A percentile compares a stretch with the other conserved stretches of the same genome.
Conservation (phyloP, 345 rosid species). For the Eucalyptus shirleyi region DNA sequence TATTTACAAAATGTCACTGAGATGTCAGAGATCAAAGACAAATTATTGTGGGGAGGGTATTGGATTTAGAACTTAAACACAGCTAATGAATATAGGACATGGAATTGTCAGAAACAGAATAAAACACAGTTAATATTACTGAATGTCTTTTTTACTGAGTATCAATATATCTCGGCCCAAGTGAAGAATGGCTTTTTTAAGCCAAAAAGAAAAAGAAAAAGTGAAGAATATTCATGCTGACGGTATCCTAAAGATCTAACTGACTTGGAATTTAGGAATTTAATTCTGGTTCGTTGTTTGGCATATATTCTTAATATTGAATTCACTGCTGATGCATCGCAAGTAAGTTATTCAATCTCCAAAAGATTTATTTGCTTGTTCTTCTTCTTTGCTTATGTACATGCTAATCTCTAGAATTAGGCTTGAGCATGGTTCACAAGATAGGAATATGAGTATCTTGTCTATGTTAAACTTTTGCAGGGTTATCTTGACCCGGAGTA, state of each 20-base stretch:
- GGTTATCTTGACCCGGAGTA: slow-evolving; percentile 98
- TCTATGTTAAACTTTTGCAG: slow-evolving; percentile 26
- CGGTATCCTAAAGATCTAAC: neutral
- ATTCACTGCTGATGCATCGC: neutral
- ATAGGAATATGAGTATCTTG: neutral
- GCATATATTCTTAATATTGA: neutral
- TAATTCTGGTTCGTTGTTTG: neutral
- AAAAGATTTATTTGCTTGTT: neutral
- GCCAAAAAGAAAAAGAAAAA: no score
- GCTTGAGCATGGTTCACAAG: neutral
- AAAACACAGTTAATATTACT: neutral
- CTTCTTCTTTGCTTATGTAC: neutral
- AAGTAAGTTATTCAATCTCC: neutral
- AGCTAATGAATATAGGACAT: neutral
- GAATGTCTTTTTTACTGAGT: neutral
- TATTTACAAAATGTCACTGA: neutral
- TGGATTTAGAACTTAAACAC: neutral
- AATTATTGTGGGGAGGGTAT: neutral
- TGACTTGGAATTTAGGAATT: neutral
- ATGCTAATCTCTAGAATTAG: neutral
- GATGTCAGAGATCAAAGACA: neutral
- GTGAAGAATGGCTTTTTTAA: neutral
- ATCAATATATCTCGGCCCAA: neutral
- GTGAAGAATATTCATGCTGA: neutral
- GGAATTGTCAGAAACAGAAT: neutral